Conservation (phyloP, 257 asterid genomes). For the Ocimum tenuiflorum region DNA sequence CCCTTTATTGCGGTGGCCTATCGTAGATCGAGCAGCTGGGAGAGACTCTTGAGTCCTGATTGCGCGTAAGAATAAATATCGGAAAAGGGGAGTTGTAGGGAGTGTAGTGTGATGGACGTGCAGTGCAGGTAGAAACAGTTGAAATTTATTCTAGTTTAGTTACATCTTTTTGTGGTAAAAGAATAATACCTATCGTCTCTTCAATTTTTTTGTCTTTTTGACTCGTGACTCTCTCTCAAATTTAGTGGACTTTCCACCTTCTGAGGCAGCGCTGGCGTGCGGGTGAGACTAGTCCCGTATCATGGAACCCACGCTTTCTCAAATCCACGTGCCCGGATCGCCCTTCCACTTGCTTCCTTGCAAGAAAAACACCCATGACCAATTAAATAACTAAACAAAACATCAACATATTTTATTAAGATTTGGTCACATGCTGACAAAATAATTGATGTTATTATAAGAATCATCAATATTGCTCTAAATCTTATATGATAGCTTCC, state of each 20-base stretch:
- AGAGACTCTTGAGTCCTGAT: conserved; percentile 5
- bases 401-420: no score
- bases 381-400: no score
- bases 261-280: background rate
- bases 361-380: no score
- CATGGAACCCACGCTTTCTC: conserved; percentile 1
- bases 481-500: no score
- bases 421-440: no score
- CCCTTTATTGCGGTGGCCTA: background rate
- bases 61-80: background rate
- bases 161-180: background rate
- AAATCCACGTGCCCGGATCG: conserved; percentile 10
- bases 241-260: background rate
- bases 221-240: background rate
- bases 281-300: background rate
- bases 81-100: background rate
- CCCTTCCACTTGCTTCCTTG: background rate
- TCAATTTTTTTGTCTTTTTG: background rate
- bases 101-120: conserved; percentile 33
- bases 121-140: conserved; percentile 31
- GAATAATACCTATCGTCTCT: background rate
- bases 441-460: no score
- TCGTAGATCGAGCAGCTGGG: conserved; percentile 19
- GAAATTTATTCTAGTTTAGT: conserved; percentile 14
- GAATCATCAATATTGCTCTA: no score